Evolutionary conservation across 495 filamentous ascomycete species (phyloP).

Genomic region (Achaetomiella virescens): DNA sequence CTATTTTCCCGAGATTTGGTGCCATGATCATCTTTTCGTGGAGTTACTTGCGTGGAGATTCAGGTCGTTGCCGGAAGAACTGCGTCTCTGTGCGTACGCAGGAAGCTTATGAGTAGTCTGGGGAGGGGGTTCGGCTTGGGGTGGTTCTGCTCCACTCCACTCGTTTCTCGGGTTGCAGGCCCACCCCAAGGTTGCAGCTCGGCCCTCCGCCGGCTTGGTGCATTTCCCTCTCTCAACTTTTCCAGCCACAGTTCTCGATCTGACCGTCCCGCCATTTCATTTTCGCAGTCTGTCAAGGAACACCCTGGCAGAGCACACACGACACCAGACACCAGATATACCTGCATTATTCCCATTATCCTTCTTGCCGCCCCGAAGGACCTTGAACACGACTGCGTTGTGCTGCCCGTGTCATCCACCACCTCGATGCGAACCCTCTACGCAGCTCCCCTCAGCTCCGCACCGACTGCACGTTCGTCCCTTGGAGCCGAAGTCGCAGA

Average conservation of each 20-base stretch:
- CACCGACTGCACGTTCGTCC: conserved; percentile 8
- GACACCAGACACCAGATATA: conserved; percentile 16
- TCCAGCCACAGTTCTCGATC: conserved; percentile 26
- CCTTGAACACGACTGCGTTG: conserved; percentile 2
- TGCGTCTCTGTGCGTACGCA: too few relatives aligned
- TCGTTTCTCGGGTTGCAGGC: too few relatives aligned
- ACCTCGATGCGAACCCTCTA: conserved; percentile 1
- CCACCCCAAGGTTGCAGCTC: background rate
- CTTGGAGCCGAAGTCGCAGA: conserved; percentile 13
- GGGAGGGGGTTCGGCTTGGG: background rate
- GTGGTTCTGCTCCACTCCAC: too few relatives aligned
- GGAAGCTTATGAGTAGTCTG: too few relatives aligned
- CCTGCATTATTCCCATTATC: conserved; percentile 27
- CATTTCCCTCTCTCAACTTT: conserved; percentile 17
- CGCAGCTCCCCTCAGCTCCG: conserved; percentile 1
- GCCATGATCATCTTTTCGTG: too few relatives aligned
- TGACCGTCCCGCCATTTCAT: conserved; percentile 23
- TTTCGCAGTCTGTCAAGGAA: conserved; percentile 19
- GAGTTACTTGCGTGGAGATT: too few relatives aligned
- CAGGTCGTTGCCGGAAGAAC: too few relatives aligned
- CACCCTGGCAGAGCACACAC: conserved; percentile 15
- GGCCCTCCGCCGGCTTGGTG: background rate
- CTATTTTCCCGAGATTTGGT: too few relatives aligned
- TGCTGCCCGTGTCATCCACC: background rate
- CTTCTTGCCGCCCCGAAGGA: conserved; percentile 3